Percentiles rank a stretch among this genome's conserved stretches.
phyloP scores from a whole-genome alignment of 352 stramenopile genomes.

The Phytophthora aleatoria region DNA sequence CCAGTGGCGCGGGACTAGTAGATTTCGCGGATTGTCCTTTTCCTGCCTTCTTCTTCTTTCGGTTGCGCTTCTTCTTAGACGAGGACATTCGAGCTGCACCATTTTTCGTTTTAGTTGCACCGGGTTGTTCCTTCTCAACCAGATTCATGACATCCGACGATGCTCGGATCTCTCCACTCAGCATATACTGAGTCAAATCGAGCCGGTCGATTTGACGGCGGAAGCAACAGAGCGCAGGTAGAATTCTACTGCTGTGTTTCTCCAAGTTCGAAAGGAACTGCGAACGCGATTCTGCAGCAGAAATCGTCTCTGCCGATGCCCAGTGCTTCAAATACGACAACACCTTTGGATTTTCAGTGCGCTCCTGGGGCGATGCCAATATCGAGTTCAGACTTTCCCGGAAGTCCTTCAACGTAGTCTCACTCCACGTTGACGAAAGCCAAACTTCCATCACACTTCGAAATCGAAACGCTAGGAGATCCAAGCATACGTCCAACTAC shows the following conservation, averaged over 20 bases:
- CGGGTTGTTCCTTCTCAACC: conserved; percentile 6
- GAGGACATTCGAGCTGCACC: too few species aligned
- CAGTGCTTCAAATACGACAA: conserved; percentile 32
- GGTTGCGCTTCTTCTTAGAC: neutral
- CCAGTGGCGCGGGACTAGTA: neutral
- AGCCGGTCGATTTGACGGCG: conserved; percentile 25
- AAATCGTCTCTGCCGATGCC: conserved; percentile 23
- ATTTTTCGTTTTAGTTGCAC: neutral
- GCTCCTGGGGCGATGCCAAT: conserved; percentile 3
- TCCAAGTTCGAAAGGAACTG: conserved; percentile 26
- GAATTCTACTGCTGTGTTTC: conserved; percentile 5
- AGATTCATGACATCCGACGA: neutral
- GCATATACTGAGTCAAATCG: conserved; percentile 31
- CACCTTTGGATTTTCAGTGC: conserved; percentile 25
- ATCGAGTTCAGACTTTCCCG: conserved; percentile 12
- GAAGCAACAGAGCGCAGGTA: conserved; percentile 15
- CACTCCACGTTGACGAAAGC: conserved; percentile 8
- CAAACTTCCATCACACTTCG: conserved; percentile 1
- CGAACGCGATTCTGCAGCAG: conserved; percentile 20
- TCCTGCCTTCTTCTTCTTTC: conserved; percentile 9
- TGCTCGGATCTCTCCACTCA: conserved; percentile 29
- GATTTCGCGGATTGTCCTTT: conserved; percentile 1
- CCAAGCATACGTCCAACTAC: conserved; percentile 1
- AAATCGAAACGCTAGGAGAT: neutral
- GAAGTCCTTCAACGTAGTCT: neutral